These are phyloP conservation scores for Fusarium compactum DNA, from an alignment of 2,329 filamentous ascomycete genomes.

Conservation along the genomic window DNA sequence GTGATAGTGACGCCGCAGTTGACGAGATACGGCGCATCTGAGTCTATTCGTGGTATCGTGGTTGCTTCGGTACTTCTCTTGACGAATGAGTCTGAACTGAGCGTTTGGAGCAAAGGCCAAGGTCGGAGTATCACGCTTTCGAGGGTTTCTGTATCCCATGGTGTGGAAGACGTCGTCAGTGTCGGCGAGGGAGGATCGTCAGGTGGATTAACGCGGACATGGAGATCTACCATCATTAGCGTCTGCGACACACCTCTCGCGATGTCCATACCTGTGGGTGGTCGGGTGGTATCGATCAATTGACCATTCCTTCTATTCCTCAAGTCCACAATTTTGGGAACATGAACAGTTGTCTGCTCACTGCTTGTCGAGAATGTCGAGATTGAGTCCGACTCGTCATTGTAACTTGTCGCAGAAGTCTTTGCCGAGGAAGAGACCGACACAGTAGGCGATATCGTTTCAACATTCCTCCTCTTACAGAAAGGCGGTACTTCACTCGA, in stretches of 20 bases:
- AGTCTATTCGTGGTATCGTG: slow-evolving; percentile 4
- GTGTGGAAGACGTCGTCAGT: neutral
- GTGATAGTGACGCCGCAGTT: slow-evolving; percentile 35
- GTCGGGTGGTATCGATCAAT: neutral
- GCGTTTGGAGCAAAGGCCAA: slow-evolving; percentile 27
- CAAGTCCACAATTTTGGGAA: slow-evolving; percentile 1
- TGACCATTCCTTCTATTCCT: slow-evolving; percentile 2
- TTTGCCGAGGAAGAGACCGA: slow-evolving; percentile 11
- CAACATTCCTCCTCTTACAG: neutral
- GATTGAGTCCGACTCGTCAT: slow-evolving; percentile 19
- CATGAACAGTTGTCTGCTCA: slow-evolving; percentile 3
- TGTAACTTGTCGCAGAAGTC: neutral
- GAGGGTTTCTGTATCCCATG: slow-evolving; percentile 5
- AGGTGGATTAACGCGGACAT: neutral
- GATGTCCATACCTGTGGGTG: neutral
- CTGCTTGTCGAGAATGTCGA: slow-evolving; percentile 13
- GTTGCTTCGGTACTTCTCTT: slow-evolving; percentile 37
- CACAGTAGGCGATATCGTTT: slow-evolving; percentile 2
- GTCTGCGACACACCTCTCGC: rapidly evolving
- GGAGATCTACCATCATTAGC: slow-evolving; percentile 10
- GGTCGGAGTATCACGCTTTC: slow-evolving; percentile 13
- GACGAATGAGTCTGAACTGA: slow-evolving; percentile 34
- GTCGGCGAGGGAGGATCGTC: neutral
- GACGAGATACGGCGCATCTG: slow-evolving; percentile 13
- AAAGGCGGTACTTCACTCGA: slow-evolving; percentile 14